phyloP scores from a whole-genome alignment of 371 early-diverging fungal genomes.

The Mucor piriformis region DNA sequence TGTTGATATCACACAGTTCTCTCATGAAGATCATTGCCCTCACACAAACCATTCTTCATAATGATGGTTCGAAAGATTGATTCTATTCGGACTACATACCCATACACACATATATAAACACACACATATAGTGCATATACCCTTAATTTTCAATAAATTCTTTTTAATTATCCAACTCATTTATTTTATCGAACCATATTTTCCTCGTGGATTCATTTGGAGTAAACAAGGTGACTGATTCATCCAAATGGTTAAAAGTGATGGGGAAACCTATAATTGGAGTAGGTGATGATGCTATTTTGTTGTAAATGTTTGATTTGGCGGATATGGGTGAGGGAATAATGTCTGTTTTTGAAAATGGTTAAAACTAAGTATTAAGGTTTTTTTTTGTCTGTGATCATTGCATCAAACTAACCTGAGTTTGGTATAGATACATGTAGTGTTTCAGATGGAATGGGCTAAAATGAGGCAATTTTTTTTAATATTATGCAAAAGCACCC shows the following conservation, averaged over 20 bases:
- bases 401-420: slow-evolving; percentile 19
- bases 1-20: slow-evolving; percentile 24
- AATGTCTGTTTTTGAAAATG: background rate
- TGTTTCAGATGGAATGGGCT: slow-evolving; percentile 72
- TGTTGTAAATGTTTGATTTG: slow-evolving; percentile 6
- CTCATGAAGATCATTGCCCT: slow-evolving; percentile 28
- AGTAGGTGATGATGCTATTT: slow-evolving; percentile 15
- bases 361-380: background rate
- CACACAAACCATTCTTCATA: background rate
- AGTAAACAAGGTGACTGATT: slow-evolving; percentile 7
- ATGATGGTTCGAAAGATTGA: background rate
- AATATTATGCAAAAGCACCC: background rate
- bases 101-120: background rate
- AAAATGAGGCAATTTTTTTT: slow-evolving; percentile 28
- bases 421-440: slow-evolving; percentile 55
- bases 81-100: background rate
- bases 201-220: slow-evolving; percentile 21
- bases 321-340: background rate
- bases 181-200: slow-evolving; percentile 26
- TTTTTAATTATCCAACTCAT: background rate
- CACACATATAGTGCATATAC: background rate
- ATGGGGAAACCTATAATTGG: slow-evolving; percentile 51
- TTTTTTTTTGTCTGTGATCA: too few species aligned
- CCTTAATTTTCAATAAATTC: background rate
- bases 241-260: slow-evolving; percentile 44